Percentiles rank a stretch among this genome's conserved stretches.
phyloP scores from a whole-genome alignment of 495 filamentous ascomycete genomes.

The Aspergillus nidulans region DNA sequence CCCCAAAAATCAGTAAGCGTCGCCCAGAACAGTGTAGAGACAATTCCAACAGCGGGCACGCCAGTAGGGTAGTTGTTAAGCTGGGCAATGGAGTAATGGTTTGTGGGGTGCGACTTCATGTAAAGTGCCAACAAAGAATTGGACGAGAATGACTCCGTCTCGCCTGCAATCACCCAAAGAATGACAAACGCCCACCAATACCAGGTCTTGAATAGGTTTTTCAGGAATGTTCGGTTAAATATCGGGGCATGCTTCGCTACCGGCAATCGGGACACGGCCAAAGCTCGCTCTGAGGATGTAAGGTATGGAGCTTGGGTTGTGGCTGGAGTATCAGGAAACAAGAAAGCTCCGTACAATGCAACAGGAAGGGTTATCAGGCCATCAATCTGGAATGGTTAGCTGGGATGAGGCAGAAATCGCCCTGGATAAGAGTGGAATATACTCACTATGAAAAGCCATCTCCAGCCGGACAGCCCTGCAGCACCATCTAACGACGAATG shows the following conservation, averaged over 20 bases:
- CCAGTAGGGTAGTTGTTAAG: slow-evolving; percentile 47
- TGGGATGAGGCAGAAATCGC: neutral
- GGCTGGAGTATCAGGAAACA: slow-evolving; percentile 57
- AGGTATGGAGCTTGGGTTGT: slow-evolving; percentile 53
- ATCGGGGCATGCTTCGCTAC: slow-evolving; percentile 27
- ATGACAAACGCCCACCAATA: slow-evolving; percentile 48
- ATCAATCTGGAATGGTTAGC: slow-evolving; percentile 23
- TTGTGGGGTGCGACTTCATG: slow-evolving; percentile 31
- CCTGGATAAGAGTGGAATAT: slow-evolving; percentile 17
- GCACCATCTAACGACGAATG: slow-evolving; percentile 48
- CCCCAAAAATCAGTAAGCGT: slow-evolving; percentile 48
- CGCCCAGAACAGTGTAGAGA: slow-evolving; percentile 50
- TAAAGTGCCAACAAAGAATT: slow-evolving; percentile 37
- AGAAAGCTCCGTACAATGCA: slow-evolving; percentile 51
- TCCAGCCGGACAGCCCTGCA: slow-evolving; percentile 54
- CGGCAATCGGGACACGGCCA: slow-evolving; percentile 41
- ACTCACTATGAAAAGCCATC: slow-evolving; percentile 59
- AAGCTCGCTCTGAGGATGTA: slow-evolving; percentile 31
- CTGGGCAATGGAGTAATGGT: slow-evolving; percentile 40
- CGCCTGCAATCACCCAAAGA: slow-evolving; percentile 45
- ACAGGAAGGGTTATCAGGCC: slow-evolving; percentile 53
- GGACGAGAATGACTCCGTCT: slow-evolving; percentile 46
- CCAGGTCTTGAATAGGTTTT: slow-evolving; percentile 37
- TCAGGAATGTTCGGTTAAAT: slow-evolving; percentile 35
- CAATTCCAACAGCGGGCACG: slow-evolving; percentile 44